Conservation (phyloP, 2,329 filamentous ascomycete species). For the Aspergillus nomiae region DNA sequence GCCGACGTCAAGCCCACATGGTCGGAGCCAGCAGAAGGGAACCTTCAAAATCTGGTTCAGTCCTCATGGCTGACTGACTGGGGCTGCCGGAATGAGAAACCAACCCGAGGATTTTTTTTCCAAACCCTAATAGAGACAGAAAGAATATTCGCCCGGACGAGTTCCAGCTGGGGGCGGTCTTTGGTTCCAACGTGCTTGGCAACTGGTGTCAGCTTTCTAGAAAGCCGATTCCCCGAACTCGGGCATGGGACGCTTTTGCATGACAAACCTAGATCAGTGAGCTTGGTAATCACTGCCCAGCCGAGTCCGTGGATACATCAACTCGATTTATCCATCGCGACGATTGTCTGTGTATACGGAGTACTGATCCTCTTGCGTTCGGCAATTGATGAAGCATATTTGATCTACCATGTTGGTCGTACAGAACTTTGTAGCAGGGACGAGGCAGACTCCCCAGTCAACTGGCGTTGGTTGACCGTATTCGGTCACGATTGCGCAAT, state of each 20-base stretch:
- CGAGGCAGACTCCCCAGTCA: too few relatives aligned
- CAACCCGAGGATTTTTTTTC: not conserved
- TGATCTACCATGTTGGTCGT: not conserved
- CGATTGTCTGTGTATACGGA: not conserved
- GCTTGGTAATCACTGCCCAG: not conserved
- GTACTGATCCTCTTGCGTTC: not conserved
- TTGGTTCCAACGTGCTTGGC: conserved; percentile 2
- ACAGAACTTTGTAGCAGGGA: not conserved
- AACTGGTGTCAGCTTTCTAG: not conserved
- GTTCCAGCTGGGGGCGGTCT: not conserved
- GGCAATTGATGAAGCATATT: not conserved
- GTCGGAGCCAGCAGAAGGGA: conserved; percentile 11
- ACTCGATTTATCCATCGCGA: not conserved
- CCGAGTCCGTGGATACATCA: not conserved
- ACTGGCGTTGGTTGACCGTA: too few relatives aligned
- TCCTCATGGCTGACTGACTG: not conserved
- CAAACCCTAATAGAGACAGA: not conserved
- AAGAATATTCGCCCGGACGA: not conserved
- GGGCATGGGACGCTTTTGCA: not conserved
- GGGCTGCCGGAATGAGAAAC: not conserved
- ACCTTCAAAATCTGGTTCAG: conserved; percentile 12
- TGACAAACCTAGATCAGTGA: not conserved
- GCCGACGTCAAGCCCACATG: conserved; percentile 33
- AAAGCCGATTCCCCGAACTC: not conserved
- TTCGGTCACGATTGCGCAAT: too few relatives aligned